These are phyloP conservation scores for Epichloe bromicola DNA, from an alignment of 2,329 filamentous ascomycete species.

Conservation along the genomic window DNA sequence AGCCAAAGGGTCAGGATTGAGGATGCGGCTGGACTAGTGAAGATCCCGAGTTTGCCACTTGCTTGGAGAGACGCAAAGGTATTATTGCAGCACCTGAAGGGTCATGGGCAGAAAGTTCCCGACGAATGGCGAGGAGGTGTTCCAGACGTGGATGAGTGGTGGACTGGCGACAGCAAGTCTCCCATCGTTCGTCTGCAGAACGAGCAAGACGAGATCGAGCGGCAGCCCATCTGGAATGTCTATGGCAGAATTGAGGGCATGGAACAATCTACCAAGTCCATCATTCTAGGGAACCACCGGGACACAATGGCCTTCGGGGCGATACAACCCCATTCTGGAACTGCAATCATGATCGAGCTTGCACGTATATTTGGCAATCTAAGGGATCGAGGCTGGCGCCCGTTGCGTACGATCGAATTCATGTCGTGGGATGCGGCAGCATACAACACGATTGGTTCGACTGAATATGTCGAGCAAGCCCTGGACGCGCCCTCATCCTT, in stretches of 20 bases:
- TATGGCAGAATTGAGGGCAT: constrained; percentile 73
- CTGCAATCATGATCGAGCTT: constrained; percentile 82
- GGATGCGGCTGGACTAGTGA: constrained; percentile 58
- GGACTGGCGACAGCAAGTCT: constrained; percentile 63
- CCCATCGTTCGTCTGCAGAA: constrained; percentile 75
- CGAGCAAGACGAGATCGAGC: constrained; percentile 68
- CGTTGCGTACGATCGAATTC: constrained; percentile 89
- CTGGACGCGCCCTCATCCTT: constrained; percentile 43
- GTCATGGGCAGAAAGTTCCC: constrained; percentile 56
- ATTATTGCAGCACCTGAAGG: constrained; percentile 62
- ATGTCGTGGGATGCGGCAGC: constrained; percentile 92
- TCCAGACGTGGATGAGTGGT: constrained; percentile 66
- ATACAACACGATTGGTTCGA: constrained; percentile 89
- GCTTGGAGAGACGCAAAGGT: constrained; percentile 80
- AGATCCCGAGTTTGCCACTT: constrained; percentile 82
- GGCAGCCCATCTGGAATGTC: constrained; percentile 86
- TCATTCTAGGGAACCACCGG: constrained; percentile 86
- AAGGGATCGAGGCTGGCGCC: constrained; percentile 67
- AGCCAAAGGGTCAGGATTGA: constrained; percentile 54
- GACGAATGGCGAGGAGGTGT: constrained; percentile 66
- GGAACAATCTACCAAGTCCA: constrained; percentile 69
- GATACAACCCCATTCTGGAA: constrained; percentile 74
- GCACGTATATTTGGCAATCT: constrained; percentile 75
- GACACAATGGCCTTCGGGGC: constrained; percentile 88
- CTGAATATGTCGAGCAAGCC: constrained; percentile 85